Conservation (phyloP, 1,284 basidiomycete species). For the Cryptococcus sp. region DNA sequence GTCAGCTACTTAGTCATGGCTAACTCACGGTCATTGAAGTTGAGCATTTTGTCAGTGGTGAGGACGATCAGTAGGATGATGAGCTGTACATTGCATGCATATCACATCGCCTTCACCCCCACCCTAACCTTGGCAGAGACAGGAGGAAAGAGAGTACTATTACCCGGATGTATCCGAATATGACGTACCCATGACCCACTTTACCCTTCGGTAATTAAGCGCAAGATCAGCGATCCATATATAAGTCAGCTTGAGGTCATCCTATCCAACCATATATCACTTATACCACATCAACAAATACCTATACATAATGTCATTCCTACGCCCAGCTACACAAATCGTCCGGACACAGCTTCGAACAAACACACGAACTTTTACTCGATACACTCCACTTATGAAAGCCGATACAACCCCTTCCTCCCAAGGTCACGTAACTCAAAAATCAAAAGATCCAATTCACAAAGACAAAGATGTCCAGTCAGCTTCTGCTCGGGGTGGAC, state of each 20-base stretch:
- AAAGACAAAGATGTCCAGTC: constrained; percentile 28
- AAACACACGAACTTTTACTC: neutral
- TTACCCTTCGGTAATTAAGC: too few species aligned
- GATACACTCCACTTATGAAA: neutral
- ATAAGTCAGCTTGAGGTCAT: too few species aligned
- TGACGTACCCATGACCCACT: too few species aligned
- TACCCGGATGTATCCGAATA: too few species aligned
- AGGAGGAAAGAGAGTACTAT: too few species aligned
- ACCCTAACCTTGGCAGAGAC: too few species aligned
- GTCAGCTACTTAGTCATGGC: neutral
- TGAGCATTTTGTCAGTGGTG: neutral
- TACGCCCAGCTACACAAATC: neutral
- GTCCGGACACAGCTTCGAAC: neutral
- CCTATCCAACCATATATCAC: neutral
- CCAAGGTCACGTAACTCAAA: constrained; percentile 33
- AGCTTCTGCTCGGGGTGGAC: constrained; percentile 20
- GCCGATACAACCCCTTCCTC: neutral
- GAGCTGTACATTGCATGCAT: neutral
- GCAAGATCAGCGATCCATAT: too few species aligned
- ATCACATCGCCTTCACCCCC: too few species aligned
- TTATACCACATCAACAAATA: neutral
- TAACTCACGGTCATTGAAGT: neutral
- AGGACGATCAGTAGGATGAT: neutral
- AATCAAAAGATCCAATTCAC: constrained; percentile 21
- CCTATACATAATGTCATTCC: neutral